Evolutionary conservation across 2,329 filamentous ascomycete genomes (phyloP).

Genomic region (Cordyceps javanica): DNA sequence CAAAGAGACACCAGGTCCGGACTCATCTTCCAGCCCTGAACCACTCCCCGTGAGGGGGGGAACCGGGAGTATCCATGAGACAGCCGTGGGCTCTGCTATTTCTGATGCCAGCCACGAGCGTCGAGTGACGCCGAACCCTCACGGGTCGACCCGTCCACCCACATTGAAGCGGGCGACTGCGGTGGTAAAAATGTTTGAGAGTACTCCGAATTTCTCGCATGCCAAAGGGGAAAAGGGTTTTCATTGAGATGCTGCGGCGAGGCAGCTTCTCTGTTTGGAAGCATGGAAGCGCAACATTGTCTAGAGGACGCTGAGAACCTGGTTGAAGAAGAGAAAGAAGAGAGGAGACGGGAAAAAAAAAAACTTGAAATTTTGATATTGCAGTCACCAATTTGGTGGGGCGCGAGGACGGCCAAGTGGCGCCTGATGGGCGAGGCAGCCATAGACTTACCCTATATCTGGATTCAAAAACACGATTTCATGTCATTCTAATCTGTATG

Average conservation of each 20-base stretch:
- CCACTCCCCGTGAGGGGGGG: constrained; percentile 20
- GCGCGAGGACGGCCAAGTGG: neutral
- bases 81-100: constrained; percentile 55
- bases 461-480: neutral
- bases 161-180: constrained; percentile 35
- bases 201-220: constrained; percentile 67
- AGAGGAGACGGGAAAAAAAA: neutral
- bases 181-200: constrained; percentile 62
- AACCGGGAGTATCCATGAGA: constrained; percentile 18
- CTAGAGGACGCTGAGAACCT: constrained; percentile 15
- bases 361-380: constrained; percentile 12
- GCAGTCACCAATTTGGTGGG: constrained; percentile 7
- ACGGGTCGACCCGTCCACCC: constrained; percentile 58
- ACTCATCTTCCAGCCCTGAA: constrained; percentile 20
- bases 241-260: constrained; percentile 9
- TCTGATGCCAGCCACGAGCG: constrained; percentile 83
- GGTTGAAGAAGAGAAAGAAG: constrained; percentile 15
- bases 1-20: constrained; percentile 53
- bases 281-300: constrained; percentile 19
- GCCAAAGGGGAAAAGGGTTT: neutral
- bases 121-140: constrained; percentile 71
- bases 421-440: constrained; percentile 10
- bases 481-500: too few species aligned
- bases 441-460: neutral
- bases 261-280: constrained; percentile 16